These are phyloP conservation scores for Microdochium bolleyi DNA, from an alignment of 2,329 filamentous ascomycete genomes.

Conservation along the genomic window DNA sequence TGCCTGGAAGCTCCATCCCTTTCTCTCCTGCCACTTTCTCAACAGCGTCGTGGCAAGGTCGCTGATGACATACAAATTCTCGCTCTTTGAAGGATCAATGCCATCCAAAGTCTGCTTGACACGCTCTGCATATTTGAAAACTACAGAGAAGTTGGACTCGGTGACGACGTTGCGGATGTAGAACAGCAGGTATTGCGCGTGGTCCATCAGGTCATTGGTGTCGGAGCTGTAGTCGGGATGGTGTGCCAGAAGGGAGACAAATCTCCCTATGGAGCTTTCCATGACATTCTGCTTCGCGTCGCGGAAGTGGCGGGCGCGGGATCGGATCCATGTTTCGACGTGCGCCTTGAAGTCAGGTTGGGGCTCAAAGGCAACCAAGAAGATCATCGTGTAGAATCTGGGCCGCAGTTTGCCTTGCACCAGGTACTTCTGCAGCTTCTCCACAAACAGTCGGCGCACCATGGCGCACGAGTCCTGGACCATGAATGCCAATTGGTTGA, in stretches of 20 bases:
- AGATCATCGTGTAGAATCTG: conserved; percentile 84
- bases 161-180: conserved; percentile 78
- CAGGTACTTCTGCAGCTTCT: conserved; percentile 85
- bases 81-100: conserved; percentile 58
- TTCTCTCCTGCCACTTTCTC: conserved; percentile 77
- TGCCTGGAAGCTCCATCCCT: conserved; percentile 78
- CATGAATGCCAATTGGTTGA: conserved; percentile 74
- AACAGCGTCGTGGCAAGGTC: conserved; percentile 81
- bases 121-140: conserved; percentile 86
- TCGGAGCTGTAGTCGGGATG: conserved; percentile 78
- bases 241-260: conserved; percentile 83
- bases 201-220: conserved; percentile 65
- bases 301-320: conserved; percentile 61
- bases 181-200: conserved; percentile 82
- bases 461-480: conserved; percentile 68
- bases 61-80: conserved; percentile 76
- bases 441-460: conserved; percentile 72
- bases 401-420: conserved; percentile 60
- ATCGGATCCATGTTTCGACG: conserved; percentile 82
- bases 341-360: conserved; percentile 62
- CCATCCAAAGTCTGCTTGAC: conserved; percentile 86
- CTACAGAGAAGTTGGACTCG: conserved; percentile 78
- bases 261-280: conserved; percentile 72
- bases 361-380: conserved; percentile 88
- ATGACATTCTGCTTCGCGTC: conserved; percentile 56